Evolutionary conservation across 192 early-diverging fungal genomes (phyloP).

Genomic region (Coemansia reversa): DNA sequence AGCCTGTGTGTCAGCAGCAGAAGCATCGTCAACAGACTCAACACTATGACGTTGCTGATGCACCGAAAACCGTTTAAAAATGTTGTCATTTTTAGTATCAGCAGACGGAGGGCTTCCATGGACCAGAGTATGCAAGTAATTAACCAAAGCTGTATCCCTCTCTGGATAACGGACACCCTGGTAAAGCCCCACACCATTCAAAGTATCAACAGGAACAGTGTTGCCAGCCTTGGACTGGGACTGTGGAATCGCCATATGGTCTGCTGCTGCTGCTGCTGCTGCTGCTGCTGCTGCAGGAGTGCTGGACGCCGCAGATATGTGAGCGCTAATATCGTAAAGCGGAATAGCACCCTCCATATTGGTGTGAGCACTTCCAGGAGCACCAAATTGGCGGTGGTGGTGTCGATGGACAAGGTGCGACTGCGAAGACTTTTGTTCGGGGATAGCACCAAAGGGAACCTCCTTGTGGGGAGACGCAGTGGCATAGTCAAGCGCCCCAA

Average conservation of each 20-base stretch:
- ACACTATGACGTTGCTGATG: constrained; percentile 18
- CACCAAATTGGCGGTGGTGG: constrained; percentile 8
- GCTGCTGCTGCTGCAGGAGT: background rate
- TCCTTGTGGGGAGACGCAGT: constrained; percentile 37
- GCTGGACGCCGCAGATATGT: constrained; percentile 13
- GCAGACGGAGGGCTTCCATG: constrained; percentile 10
- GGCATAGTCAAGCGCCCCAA: constrained; percentile 14
- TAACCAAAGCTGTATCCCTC: constrained; percentile 28
- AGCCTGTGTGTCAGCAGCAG: background rate
- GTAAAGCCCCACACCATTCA: constrained; percentile 41
- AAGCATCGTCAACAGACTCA: background rate
- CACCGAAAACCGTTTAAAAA: constrained; percentile 35
- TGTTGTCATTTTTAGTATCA: constrained; percentile 5
- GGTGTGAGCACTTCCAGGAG: constrained; percentile 4
- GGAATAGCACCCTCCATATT: constrained; percentile 45
- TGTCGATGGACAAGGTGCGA: background rate
- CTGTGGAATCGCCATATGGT: background rate
- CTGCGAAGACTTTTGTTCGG: constrained; percentile 22
- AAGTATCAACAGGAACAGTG: constrained; percentile 7
- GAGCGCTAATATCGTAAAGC: constrained; percentile 23
- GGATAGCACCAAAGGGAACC: constrained; percentile 49
- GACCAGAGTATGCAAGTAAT: constrained; percentile 32
- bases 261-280: too few species aligned
- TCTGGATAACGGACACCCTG: constrained; percentile 38
- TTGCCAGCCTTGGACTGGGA: background rate